Evolutionary conservation across 345 rosid genomes (phyloP).

Genomic region (Toxicodendron radicans): DNA sequence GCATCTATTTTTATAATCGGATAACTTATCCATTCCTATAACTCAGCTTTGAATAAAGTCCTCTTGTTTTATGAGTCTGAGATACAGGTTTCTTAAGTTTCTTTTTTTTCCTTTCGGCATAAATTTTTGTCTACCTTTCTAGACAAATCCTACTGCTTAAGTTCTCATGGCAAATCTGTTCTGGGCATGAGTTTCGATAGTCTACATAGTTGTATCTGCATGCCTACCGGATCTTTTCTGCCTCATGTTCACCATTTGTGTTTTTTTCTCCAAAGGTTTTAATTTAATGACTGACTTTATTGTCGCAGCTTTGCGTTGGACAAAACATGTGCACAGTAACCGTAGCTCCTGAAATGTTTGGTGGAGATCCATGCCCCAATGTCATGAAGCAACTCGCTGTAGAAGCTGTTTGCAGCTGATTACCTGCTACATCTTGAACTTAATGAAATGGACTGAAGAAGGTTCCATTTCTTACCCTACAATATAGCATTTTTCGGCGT

Average conservation of each 20-base stretch:
- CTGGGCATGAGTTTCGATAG: too few species aligned
- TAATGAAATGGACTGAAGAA: constrained; percentile 14
- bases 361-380: constrained; percentile 91
- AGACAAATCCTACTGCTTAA: too few species aligned
- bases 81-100: background rate
- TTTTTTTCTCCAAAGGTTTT: background rate
- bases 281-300: constrained; percentile 13
- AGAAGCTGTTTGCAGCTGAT: constrained; percentile 81
- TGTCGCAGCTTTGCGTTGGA: constrained; percentile 85
- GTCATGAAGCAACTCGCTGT: constrained; percentile 94
- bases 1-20: background rate
- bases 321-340: constrained; percentile 88
- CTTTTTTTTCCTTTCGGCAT: background rate
- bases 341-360: constrained; percentile 91
- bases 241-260: too few species aligned
- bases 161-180: too few species aligned
- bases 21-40: background rate
- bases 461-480: constrained; percentile 26
- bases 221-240: too few species aligned
- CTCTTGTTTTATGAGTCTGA: background rate
- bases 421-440: constrained; percentile 12
- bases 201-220: too few species aligned
- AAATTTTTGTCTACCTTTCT: too few species aligned
- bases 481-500: constrained; percentile 20
- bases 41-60: background rate